Evolutionary conservation across 164 flowering plant genomes (phyloP).

Genomic region (Kingdonia uniflora): DNA sequence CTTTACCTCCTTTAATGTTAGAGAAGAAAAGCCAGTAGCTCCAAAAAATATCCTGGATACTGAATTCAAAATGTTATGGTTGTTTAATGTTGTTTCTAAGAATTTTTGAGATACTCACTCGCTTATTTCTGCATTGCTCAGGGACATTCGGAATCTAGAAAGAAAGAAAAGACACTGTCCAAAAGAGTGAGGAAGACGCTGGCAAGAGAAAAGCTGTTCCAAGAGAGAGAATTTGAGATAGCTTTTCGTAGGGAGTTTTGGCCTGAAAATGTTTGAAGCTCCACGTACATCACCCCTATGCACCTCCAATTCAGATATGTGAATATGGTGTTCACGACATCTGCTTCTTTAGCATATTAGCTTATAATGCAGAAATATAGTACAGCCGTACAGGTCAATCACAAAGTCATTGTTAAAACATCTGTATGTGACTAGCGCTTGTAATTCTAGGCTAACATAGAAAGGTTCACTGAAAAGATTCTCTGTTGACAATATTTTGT

Average conservation of each 20-base stretch:
- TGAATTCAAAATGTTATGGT: neutral
- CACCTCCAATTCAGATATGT: too few relatives aligned
- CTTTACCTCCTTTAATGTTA: neutral
- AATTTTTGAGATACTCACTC: neutral
- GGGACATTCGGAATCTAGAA: slow-evolving; percentile 24
- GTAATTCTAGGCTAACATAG: too few relatives aligned
- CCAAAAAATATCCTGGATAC: neutral
- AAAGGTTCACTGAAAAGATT: too few relatives aligned
- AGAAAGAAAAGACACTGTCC: slow-evolving; percentile 36
- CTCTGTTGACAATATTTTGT: too few relatives aligned
- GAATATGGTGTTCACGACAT: too few relatives aligned
- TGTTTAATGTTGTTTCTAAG: neutral
- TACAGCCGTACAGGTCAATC: too few relatives aligned
- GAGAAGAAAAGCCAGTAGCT: neutral
- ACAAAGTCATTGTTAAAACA: too few relatives aligned
- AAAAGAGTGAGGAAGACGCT: slow-evolving; percentile 58
- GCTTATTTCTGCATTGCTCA: slow-evolving; percentile 10
- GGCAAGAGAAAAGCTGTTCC: slow-evolving; percentile 43
- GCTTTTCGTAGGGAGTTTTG: slow-evolving; percentile 80
- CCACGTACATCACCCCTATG: too few relatives aligned
- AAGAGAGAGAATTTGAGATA: slow-evolving; percentile 68
- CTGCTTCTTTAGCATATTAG: too few relatives aligned
- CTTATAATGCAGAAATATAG: too few relatives aligned
- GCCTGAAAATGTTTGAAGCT: slow-evolving; percentile 82
- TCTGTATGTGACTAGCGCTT: too few relatives aligned